phyloP scores from a whole-genome alignment of 1,139 yeast species.

The Pichia sp. region DNA sequence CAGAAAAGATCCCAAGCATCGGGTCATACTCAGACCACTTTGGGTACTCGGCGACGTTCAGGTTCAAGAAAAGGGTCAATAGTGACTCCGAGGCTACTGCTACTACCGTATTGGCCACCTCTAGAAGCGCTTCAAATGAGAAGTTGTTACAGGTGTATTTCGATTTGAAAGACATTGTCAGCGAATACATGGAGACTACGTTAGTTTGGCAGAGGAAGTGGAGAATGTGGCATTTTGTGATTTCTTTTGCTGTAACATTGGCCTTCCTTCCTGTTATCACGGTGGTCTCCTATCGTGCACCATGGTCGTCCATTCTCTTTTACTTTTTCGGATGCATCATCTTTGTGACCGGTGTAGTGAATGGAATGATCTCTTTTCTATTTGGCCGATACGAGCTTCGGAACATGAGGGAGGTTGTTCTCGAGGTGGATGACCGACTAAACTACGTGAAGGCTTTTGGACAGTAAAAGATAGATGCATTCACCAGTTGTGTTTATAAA shows the following conservation, averaged over 20 bases:
- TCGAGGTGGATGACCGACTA: constrained; percentile 51
- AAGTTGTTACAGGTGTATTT: constrained; percentile 39
- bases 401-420: constrained; percentile 65
- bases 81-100: not conserved
- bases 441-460: constrained; percentile 15
- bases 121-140: constrained; percentile 17
- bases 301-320: constrained; percentile 60
- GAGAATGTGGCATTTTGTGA: constrained; percentile 61
- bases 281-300: constrained; percentile 54
- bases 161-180: constrained; percentile 54
- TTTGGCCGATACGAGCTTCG: constrained; percentile 79
- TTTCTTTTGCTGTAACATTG: constrained; percentile 48
- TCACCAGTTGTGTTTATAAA: not conserved
- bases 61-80: constrained; percentile 11
- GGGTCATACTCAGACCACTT: constrained; percentile 91
- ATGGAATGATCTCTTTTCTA: constrained; percentile 73
- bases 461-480: not conserved
- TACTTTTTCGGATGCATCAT: constrained; percentile 48
- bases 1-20: constrained; percentile 58
- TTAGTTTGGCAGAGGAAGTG: constrained; percentile 59
- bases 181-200: constrained; percentile 46
- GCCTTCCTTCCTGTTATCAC: constrained; percentile 53
- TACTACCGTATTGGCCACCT: not conserved
- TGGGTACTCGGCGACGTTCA: constrained; percentile 66
- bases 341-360: constrained; percentile 61